Evolutionary conservation across 2,329 filamentous ascomycete species (phyloP).

Genomic region (Coniochaeta ligniaria): DNA sequence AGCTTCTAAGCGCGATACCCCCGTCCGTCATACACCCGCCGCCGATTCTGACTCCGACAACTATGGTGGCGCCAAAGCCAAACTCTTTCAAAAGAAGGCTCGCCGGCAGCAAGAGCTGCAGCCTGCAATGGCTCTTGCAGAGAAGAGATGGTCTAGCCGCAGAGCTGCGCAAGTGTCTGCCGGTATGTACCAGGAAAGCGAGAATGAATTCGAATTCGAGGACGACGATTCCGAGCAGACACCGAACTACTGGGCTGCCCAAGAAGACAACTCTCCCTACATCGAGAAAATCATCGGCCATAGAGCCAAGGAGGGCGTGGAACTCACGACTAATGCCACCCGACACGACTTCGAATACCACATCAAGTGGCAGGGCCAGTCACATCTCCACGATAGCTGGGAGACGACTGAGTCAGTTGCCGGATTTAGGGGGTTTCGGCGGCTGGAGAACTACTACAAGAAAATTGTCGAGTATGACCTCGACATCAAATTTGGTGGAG

Average conservation of each 20-base stretch:
- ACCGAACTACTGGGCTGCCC: constrained; percentile 62
- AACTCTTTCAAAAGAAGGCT: constrained; percentile 18
- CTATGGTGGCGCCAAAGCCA: constrained; percentile 19
- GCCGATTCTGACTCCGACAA: constrained; percentile 19
- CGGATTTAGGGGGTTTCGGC: constrained; percentile 75
- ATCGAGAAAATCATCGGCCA: constrained; percentile 91
- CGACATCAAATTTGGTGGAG: constrained; percentile 63
- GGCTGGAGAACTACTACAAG: constrained; percentile 90
- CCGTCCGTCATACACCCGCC: constrained; percentile 16
- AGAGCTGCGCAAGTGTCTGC: constrained; percentile 19
- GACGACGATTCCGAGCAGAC: constrained; percentile 53
- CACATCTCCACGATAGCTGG: constrained; percentile 94
- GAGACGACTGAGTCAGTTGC: constrained; percentile 70
- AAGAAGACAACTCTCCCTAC: constrained; percentile 73
- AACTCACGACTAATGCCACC: constrained; percentile 47
- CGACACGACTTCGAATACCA: constrained; percentile 80
- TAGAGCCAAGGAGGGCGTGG: constrained; percentile 62
- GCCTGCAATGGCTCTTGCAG: constrained; percentile 13
- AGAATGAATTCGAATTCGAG: constrained; percentile 46
- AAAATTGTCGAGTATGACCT: constrained; percentile 77
- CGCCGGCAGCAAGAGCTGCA: constrained; percentile 20
- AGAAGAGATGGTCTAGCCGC: constrained; percentile 21
- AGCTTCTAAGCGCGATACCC: constrained; percentile 20
- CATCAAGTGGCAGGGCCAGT: constrained; percentile 96
- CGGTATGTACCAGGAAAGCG: constrained; percentile 54